Base-by-base conservation (phyloP, 2,329 filamentous ascomycete species). In the Arthroderma sp. region DNA sequence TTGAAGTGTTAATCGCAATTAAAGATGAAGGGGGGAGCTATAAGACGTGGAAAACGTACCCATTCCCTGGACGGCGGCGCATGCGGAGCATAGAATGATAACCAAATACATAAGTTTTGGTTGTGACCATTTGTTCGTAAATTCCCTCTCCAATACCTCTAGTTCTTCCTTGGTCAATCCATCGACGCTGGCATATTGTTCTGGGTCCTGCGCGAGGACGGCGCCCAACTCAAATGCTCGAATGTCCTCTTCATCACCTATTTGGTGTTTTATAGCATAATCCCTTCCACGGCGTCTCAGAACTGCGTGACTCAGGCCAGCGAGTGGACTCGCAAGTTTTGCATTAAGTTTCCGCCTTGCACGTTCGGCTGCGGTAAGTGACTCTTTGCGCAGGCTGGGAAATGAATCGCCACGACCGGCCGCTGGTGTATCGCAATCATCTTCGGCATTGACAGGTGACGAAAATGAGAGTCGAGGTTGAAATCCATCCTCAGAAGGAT, bases 31-130 rank as follows among this genome's bases (percentile, higher is more conserved):
- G 4, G 37, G n/a, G 15, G 9, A 28, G 6, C 15, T 38, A 34
- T 34, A 34, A 34, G 15, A 22, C 2, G 15, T 22, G 15, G 3
- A 22, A 30, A 41, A 30, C 34, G 29, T 9, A 71, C 69, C 69
- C 77, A 82, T 81, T 53, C 80, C 80, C 56, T 84, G 81, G 0
- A 84, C 81, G 27, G 79, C 78, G 10, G 81, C 81, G 37, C 74
- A 80, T 15, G 77, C 68, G n/a, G 77, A 82, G 54, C 78, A 83
- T 32, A 80, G 68, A 48, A 78, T 56, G 50, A 86, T 77, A 5
- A 84, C 71, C 42, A 78, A 68, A 58, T 83, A 83, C 40, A 85
- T 69, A 58, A 75, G 73, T 50, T 59, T 66, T 0, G 82, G 80
- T 53, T 86, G 82, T 4, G 72, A 74, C 82, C 82, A 86, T 49